Evolutionary conservation across 2,329 filamentous ascomycete species (phyloP), one percentile per base, ranked within the genome.

Genomic region (Fusarium subglutinans): DNA sequence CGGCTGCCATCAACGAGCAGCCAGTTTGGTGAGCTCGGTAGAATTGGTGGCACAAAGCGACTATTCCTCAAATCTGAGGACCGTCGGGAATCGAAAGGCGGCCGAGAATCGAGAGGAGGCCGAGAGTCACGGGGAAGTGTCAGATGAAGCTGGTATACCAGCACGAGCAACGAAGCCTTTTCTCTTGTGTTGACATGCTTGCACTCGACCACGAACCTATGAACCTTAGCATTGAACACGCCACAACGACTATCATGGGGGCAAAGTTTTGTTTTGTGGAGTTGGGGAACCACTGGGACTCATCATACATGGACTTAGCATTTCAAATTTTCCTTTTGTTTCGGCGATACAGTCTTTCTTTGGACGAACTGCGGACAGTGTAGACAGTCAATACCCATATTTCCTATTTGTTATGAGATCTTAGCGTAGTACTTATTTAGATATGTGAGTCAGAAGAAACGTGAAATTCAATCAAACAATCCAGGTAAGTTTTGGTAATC

Each of bases 1-100:
- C 35, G 51, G 57, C 72, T 81, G 26, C 77, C 82, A 24, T 79
- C 73, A 41, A 57, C 78, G n/a, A 73, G 75, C 30, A 63, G 75
- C 22, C 68, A 69, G 79, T 93, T 94, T 81, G 91, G 91, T 26
- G 91, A 94, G 73, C 82, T 95, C 74, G 91, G 92, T 50, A 93
- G 89, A 80, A 90, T 92, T 10, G 93, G 93, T 5, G 89, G 88
- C 13, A 95, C 93, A 22, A 93, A 93, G 84, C 88, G 93, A 75
- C 80, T 95, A 57, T 94, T 78, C 86, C 90, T 77, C 87, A 86
- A 81, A 80, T 69, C 69, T 13, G 78, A 81, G 50, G 79, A 74
- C 37, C 78, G 75, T 40, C 73, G 69, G 69, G 73, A 70, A 54
- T 70, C 67, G 22, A 70, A 70, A 62, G 67, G 67, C 47, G 66